Conservation (phyloP, 768 basidiomycete genomes). For the Termitomyces sp. region DNA sequence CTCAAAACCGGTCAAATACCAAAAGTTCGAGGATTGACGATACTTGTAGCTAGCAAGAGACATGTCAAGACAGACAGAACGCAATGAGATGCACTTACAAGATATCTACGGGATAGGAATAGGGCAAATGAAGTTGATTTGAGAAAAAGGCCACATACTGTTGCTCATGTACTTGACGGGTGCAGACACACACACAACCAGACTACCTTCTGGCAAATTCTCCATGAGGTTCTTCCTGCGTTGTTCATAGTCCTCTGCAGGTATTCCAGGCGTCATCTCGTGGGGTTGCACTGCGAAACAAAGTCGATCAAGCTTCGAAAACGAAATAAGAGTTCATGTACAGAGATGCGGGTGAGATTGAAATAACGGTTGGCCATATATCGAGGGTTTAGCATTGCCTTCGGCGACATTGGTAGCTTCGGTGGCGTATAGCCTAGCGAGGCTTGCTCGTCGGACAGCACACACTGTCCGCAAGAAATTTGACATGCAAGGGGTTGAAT, state of each 20-base stretch:
- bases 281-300: constrained; percentile 39
- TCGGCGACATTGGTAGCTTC: constrained; percentile 9
- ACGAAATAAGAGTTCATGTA: constrained; percentile 22
- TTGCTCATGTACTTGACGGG: constrained; percentile 82
- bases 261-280: constrained; percentile 83
- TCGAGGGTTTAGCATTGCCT: constrained; percentile 61
- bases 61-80: neutral
- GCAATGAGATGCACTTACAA: constrained; percentile 50
- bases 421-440: constrained; percentile 16
- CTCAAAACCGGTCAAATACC: constrained; percentile 95
- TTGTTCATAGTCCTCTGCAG: constrained; percentile 67
- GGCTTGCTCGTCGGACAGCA: constrained; percentile 8
- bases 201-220: constrained; percentile 59
- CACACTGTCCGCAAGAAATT: constrained; percentile 10
- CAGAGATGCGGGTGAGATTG: constrained; percentile 80
- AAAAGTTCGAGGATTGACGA: constrained; percentile 87
- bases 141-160: constrained; percentile 33
- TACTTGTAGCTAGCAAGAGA: constrained; percentile 75
- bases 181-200: constrained; percentile 75
- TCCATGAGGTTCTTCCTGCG: constrained; percentile 70
- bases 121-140: constrained; percentile 21
- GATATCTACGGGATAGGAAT: constrained; percentile 37
- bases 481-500: constrained; percentile 12
- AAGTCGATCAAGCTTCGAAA: neutral
- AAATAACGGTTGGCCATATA: constrained; percentile 74